Evolutionary conservation across 139 green algal genomes (phyloP).

Genomic region (Picochlorum sp.): DNA sequence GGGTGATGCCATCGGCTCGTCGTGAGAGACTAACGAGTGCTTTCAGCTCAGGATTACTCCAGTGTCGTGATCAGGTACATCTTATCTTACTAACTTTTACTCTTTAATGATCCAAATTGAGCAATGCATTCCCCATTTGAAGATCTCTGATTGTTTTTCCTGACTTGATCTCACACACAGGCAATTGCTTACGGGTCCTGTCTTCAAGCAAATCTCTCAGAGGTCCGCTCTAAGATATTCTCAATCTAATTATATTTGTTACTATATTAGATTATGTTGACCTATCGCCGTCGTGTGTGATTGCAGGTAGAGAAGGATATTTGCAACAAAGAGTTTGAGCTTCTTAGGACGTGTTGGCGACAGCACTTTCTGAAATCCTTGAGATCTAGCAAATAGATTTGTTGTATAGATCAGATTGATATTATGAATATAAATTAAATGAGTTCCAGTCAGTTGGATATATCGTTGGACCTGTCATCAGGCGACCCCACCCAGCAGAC

Average conservation of each 20-base stretch:
- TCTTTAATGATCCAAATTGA: no score
- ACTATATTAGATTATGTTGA: no score
- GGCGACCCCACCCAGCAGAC: constrained; percentile 9
- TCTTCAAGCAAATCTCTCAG: constrained; percentile 13
- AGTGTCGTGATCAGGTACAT: no score
- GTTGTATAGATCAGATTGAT: neutral
- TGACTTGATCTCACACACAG: neutral
- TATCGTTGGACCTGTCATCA: constrained; percentile 8
- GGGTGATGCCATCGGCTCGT: no score
- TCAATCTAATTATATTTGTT: no score
- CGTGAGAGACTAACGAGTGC: no score
- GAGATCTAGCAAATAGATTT: neutral
- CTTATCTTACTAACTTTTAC: no score
- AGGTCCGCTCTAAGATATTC: no score
- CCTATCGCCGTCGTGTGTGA: no score
- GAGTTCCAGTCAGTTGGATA: neutral
- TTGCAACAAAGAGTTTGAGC: constrained; percentile 20
- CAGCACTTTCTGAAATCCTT: constrained; percentile 8
- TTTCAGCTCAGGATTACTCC: no score
- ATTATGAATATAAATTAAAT: neutral
- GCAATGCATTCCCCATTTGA: no score
- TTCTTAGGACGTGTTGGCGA: constrained; percentile 12
- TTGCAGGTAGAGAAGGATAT: constrained; percentile 20
- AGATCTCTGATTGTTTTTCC: no score
- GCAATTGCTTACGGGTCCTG: constrained; percentile 11